Conservation (phyloP, 78 protist genomes). For the Andalucia godoyi region DNA sequence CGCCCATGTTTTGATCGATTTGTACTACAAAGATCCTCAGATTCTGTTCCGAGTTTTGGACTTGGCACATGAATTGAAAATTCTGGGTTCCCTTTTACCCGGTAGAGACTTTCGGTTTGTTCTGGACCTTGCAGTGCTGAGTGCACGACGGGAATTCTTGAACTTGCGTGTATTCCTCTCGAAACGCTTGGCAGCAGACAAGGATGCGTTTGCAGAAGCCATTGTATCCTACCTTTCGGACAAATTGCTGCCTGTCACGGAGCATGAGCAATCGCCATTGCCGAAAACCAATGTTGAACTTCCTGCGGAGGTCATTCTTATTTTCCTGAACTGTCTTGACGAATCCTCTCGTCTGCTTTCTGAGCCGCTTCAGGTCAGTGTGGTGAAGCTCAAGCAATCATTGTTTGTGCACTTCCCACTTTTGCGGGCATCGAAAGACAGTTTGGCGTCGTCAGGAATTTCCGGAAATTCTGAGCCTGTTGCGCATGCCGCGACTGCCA, state of each 20-base stretch:
- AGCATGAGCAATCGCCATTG: too few relatives aligned
- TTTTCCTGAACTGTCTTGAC: neutral
- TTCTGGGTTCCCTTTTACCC: neutral
- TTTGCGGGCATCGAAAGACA: neutral
- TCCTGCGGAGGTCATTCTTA: neutral
- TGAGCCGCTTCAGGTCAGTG: neutral
- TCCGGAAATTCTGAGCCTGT: too few relatives aligned
- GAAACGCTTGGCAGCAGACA: conserved; percentile 2
- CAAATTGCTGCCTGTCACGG: neutral
- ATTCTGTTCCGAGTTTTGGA: conserved; percentile 48
- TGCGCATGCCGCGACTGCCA: too few relatives aligned
- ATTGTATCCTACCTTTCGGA: neutral
- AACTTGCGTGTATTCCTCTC: conserved; percentile 64
- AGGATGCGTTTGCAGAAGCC: neutral
- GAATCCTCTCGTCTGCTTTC: neutral
- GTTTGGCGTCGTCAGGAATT: too few relatives aligned
- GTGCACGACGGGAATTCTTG: conserved; percentile 57
- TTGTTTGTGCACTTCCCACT: neutral
- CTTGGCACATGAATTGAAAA: conserved; percentile 39
- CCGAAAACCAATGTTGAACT: neutral
- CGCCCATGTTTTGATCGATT: conserved; percentile 39
- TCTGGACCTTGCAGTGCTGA: conserved; percentile 68
- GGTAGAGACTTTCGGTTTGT: conserved; percentile 27
- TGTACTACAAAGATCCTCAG: conserved; percentile 25
- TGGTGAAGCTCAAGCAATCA: neutral